These are phyloP conservation scores for Boletus pseudo-olivaceus DNA, from an alignment of 768 basidiomycete genomes.

Conservation along the genomic window DNA sequence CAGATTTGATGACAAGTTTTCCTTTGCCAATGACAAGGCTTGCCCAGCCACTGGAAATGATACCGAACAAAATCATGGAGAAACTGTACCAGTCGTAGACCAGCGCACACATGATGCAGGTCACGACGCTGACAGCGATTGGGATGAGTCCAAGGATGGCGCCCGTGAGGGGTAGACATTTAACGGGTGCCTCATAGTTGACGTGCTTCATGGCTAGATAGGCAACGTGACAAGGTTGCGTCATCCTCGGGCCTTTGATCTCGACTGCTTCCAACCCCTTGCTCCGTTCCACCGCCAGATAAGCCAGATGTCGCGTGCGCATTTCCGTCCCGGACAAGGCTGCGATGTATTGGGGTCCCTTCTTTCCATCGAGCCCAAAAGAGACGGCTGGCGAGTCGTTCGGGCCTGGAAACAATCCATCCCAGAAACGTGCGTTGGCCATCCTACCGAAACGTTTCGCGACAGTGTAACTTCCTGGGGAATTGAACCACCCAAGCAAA, in stretches of 20 bases:
- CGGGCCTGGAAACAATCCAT: conserved; percentile 31
- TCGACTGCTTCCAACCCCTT: background rate
- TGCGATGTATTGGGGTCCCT: conserved; percentile 29
- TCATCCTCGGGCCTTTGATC: conserved; percentile 7
- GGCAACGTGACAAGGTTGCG: conserved; percentile 9
- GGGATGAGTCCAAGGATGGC: conserved; percentile 21
- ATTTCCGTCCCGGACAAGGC: conserved; percentile 31
- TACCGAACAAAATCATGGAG: conserved; percentile 32
- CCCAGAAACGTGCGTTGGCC: conserved; percentile 31
- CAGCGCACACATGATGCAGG: conserved; percentile 24
- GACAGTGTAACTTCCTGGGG: conserved; percentile 33
- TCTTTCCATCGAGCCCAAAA: conserved; percentile 30
- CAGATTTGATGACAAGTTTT: conserved; percentile 13
- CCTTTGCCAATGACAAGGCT: conserved; percentile 26
- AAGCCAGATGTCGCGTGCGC: conserved; percentile 26
- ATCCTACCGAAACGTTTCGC: conserved; percentile 33
- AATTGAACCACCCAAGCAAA: conserved; percentile 36
- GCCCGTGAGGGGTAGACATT: background rate
- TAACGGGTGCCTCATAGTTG: background rate
- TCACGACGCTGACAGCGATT: conserved; percentile 21
- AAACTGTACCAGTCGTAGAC: conserved; percentile 30
- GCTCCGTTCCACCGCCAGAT: conserved; percentile 22
- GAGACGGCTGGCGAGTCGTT: conserved; percentile 22
- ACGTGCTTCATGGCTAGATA: conserved; percentile 18
- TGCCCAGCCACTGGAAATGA: conserved; percentile 29